phyloP scores from a whole-genome alignment of 2,329 filamentous ascomycete genomes.

The Penicillium sp. region DNA sequence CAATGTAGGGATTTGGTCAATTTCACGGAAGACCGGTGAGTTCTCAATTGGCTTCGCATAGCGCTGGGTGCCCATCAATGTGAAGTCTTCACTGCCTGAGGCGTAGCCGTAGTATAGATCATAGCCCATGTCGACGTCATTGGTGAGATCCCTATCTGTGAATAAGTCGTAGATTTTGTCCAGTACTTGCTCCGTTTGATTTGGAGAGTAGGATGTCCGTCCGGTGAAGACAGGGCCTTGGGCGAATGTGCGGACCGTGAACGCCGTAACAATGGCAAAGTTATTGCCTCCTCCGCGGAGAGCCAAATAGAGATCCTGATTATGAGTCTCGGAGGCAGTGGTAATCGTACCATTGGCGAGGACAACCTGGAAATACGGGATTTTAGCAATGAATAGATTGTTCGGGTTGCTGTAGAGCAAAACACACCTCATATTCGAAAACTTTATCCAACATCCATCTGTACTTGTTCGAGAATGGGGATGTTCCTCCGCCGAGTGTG shows the following conservation, averaged over 20 bases:
- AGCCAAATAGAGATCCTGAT: constrained; percentile 39
- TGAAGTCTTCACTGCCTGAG: constrained; percentile 10
- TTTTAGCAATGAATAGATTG: background rate
- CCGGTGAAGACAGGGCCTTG: constrained; percentile 41
- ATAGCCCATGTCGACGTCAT: constrained; percentile 19
- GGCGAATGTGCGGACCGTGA: constrained; percentile 37
- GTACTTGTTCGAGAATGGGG: constrained; percentile 32
- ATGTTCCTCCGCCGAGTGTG: constrained; percentile 40
- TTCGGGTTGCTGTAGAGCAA: background rate
- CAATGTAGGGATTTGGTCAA: constrained; percentile 17
- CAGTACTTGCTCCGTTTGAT: constrained; percentile 6
- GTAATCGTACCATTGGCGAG: constrained; percentile 25
- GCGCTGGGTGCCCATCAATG: constrained; percentile 18
- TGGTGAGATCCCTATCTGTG: constrained; percentile 11
- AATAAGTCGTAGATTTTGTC: constrained; percentile 14
- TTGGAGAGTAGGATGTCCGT: constrained; percentile 16
- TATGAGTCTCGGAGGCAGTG: constrained; percentile 26
- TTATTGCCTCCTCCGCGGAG: constrained; percentile 42
- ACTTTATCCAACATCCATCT: constrained; percentile 28
- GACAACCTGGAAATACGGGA: constrained; percentile 12
- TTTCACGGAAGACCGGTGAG: constrained; percentile 11
- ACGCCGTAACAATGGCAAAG: constrained; percentile 40
- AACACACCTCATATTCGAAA: constrained; percentile 13
- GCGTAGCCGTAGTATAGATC: constrained; percentile 20
- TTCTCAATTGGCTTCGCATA: constrained; percentile 19